A percentile compares a stretch with the other conserved stretches of the same genome.
Evolutionary conservation across 2,329 filamentous ascomycete genomes (phyloP).

Genomic region (Colletotrichum melonis): DNA sequence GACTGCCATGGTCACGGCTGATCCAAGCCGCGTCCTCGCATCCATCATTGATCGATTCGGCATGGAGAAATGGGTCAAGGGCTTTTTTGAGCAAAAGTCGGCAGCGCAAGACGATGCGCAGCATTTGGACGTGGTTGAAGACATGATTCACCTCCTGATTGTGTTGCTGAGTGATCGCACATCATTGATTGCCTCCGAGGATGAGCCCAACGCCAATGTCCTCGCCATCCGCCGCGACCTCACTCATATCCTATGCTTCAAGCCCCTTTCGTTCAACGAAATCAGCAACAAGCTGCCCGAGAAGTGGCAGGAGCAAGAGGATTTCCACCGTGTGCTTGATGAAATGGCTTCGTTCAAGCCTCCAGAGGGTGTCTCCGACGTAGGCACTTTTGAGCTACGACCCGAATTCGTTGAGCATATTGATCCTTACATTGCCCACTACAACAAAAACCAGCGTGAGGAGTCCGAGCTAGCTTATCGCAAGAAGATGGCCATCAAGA

Average conservation of each 20-base stretch:
- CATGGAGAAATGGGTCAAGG: slow-evolving; percentile 87
- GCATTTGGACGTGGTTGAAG: slow-evolving; percentile 92
- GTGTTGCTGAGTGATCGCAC: slow-evolving; percentile 90
- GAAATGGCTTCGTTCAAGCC: slow-evolving; percentile 90
- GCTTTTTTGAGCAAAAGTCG: slow-evolving; percentile 78
- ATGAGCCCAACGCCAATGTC: slow-evolving; percentile 73
- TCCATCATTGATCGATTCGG: slow-evolving; percentile 94
- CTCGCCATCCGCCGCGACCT: slow-evolving; percentile 88
- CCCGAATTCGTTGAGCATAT: slow-evolving; percentile 87
- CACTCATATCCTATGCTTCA: slow-evolving; percentile 94
- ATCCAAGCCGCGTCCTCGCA: slow-evolving; percentile 84
- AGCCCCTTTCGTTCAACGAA: slow-evolving; percentile 94
- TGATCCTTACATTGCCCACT: slow-evolving; percentile 96
- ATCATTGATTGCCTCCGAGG: slow-evolving; percentile 76
- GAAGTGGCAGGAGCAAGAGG: slow-evolving; percentile 87
- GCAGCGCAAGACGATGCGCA: slow-evolving; percentile 86
- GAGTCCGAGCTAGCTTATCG: slow-evolving; percentile 93
- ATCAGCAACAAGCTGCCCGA: slow-evolving; percentile 88
- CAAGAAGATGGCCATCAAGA: slow-evolving; percentile 87
- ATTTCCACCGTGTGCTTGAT: slow-evolving; percentile 85
- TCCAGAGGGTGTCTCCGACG: slow-evolving; percentile 91
- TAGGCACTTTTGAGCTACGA: slow-evolving; percentile 93
- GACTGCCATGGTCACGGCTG: slow-evolving; percentile 87
- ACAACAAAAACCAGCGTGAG: slow-evolving; percentile 96
- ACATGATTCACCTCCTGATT: slow-evolving; percentile 94